phyloP scores from a whole-genome alignment of 2,329 filamentous ascomycete genomes.

The Metarhizium anisopliae region DNA sequence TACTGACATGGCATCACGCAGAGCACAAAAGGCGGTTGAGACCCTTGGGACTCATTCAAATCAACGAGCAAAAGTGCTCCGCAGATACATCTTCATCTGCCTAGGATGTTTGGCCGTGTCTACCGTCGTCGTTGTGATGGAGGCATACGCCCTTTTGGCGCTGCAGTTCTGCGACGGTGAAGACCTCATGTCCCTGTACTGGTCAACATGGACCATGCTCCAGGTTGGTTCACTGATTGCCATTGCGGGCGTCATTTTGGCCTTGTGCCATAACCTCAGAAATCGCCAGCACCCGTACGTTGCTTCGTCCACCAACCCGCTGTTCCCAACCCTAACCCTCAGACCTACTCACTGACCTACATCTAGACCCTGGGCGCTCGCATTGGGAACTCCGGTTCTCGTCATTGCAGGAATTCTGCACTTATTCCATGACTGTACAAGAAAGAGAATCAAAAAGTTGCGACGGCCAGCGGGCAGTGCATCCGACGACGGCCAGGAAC shows the following conservation, averaged over 20 bases:
- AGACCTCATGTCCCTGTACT: constrained; percentile 50
- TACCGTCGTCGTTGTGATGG: constrained; percentile 39
- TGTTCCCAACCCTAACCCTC: not conserved
- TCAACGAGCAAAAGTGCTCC: constrained; percentile 26
- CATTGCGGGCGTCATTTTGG: constrained; percentile 46
- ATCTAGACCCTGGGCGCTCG: constrained; percentile 45
- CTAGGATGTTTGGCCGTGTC: constrained; percentile 35
- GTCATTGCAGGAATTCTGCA: constrained; percentile 47
- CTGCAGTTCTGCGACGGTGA: constrained; percentile 53
- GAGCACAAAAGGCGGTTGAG: constrained; percentile 28
- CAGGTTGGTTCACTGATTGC: constrained; percentile 50
- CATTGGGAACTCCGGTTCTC: constrained; percentile 49
- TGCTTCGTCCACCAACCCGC: not conserved
- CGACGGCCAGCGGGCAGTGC: constrained; percentile 14
- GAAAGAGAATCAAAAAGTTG: constrained; percentile 26
- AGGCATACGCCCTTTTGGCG: constrained; percentile 43
- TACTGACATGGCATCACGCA: constrained; percentile 8
- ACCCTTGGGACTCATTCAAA: constrained; percentile 21
- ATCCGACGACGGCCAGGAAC: constrained; percentile 17
- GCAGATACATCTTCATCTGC: constrained; percentile 34
- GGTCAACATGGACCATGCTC: constrained; percentile 53
- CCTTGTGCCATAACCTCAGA: constrained; percentile 39
- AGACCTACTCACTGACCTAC: not conserved
- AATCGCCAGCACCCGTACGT: constrained; percentile 44
- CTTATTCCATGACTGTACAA: constrained; percentile 33